These are phyloP conservation scores for Vaccinium darrowii DNA, from an alignment of 148 eudicot species.

Conservation along the genomic window DNA sequence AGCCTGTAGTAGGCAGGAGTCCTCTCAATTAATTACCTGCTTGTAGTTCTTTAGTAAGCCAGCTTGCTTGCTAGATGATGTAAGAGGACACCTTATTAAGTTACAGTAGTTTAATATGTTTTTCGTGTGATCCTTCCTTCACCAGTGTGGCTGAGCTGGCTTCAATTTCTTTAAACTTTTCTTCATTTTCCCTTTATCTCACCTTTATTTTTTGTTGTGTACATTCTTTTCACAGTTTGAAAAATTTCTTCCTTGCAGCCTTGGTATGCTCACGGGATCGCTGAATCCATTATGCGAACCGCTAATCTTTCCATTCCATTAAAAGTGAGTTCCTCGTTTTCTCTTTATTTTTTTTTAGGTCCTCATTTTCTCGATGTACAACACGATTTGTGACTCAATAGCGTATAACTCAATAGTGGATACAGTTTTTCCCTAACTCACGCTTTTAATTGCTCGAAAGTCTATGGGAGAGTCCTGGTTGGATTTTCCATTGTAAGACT, in stretches of 20 bases:
- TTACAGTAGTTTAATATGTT: background rate
- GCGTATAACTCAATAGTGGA: background rate
- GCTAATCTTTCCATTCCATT: slow-evolving; percentile 87
- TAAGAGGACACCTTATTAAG: background rate
- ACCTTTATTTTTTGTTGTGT: slow-evolving; percentile 7
- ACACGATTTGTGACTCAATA: background rate
- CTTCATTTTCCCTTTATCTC: background rate
- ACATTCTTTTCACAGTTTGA: slow-evolving; percentile 8
- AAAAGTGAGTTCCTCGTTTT: slow-evolving; percentile 50
- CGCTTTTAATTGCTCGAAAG: background rate
- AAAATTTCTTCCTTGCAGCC: slow-evolving; percentile 53
- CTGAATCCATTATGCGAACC: slow-evolving; percentile 91
- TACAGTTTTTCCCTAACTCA: background rate
- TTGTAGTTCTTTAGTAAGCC: background rate
- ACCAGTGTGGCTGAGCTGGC: background rate
- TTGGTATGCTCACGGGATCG: slow-evolving; percentile 98
- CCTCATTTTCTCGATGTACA: slow-evolving; percentile 6
- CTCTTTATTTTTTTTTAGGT: slow-evolving; percentile 24
- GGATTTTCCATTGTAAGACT: background rate
- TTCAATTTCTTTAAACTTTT: background rate
- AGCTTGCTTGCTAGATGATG: background rate
- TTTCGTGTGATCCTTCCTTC: background rate
- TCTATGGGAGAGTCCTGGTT: background rate
- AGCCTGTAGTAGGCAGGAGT: background rate
- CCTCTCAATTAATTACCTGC: background rate